Conservation (phyloP, 1,139 yeast genomes). For the Saccharomycopsis hybrid region DNA sequence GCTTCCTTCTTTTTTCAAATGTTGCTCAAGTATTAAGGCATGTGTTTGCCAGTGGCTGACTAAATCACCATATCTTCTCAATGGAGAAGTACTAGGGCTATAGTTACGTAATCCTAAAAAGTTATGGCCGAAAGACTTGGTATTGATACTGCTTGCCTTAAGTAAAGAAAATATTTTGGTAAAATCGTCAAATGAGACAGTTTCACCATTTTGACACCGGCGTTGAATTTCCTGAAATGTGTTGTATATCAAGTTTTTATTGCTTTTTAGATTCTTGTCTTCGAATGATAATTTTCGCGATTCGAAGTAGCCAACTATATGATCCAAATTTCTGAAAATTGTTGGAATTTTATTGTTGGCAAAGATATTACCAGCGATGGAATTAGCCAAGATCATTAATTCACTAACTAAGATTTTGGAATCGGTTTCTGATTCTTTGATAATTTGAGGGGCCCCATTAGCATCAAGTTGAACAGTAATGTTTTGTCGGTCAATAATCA, state of each 20-base stretch:
- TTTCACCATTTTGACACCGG: background rate
- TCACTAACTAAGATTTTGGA: constrained; percentile 68
- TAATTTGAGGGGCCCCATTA: background rate
- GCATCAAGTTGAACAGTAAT: constrained; percentile 13
- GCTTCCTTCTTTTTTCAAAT: too few species aligned
- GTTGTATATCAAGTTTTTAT: background rate
- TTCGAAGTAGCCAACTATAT: constrained; percentile 26
- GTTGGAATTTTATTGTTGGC: constrained; percentile 44
- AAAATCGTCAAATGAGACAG: constrained; percentile 28
- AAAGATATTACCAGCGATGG: constrained; percentile 51
- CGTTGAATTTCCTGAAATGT: background rate
- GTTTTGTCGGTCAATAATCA: constrained; percentile 28
- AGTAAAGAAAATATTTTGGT: constrained; percentile 34
- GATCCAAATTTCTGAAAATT: constrained; percentile 46
- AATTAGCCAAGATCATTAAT: constrained; percentile 74
- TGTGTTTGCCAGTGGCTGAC: constrained; percentile 71
- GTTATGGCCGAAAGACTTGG: constrained; percentile 43
- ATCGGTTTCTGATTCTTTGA: constrained; percentile 28
- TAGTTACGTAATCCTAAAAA: constrained; percentile 61
- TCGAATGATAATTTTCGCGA: constrained; percentile 13
- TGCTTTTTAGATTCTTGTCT: background rate
- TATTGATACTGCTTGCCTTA: constrained; percentile 37
- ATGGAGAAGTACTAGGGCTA: constrained; percentile 81
- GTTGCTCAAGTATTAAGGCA: constrained; percentile 25
- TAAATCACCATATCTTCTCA: constrained; percentile 77